Base-by-base conservation (phyloP, 441 rosid species). In the Adansonia grandidieri region DNA sequence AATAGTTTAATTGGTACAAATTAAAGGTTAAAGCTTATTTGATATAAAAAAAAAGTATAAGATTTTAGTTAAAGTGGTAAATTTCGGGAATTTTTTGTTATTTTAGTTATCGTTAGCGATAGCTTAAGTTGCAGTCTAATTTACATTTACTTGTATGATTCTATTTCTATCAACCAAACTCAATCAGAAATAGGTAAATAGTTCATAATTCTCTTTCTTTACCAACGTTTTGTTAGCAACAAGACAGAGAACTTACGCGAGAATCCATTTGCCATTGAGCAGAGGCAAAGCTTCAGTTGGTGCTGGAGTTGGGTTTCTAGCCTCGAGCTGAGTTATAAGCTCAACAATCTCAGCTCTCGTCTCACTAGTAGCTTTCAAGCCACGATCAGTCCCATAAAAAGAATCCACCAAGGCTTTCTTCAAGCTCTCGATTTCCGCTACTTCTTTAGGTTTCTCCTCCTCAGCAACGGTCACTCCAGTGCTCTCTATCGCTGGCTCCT, bases 251-350 rank as follows among this genome's bases (percentile, higher is more conserved):
- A 80, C 95, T 87, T 89, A 96, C 99, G 89, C 93, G 19, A 96
- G 97, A 82, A 92, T 89, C 99, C 99, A 96, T 83, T 94, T 96
- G 77, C 94, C 99, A 73, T 94, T 90, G 85, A 96, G 96, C 69
- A 89, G 86, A 83, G 89, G 51, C 80, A 96, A 79, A 66, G 98
- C 94, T 45, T 94, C 92, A 53, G 92, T 96, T 0, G 99, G 99
- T 0, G 91, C 91, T 0, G 98, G 88, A 1, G 90, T 96, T 32
- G 99, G 99, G 80, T 93, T 96, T 84, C 78, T 91, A 9, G 93
- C 89, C 82, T 96, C 98, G 4, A 96, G 93, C 89, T 87, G 93
- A 8, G 96, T 91, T 44, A 96, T 94, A 47, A 96, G 96, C 84
- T 96, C 99, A 9, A 90, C 89, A 74, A 96, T 86, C 90, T 94